Evolutionary conservation across 768 basidiomycete genomes (phyloP).

Genomic region (Russula lepida): DNA sequence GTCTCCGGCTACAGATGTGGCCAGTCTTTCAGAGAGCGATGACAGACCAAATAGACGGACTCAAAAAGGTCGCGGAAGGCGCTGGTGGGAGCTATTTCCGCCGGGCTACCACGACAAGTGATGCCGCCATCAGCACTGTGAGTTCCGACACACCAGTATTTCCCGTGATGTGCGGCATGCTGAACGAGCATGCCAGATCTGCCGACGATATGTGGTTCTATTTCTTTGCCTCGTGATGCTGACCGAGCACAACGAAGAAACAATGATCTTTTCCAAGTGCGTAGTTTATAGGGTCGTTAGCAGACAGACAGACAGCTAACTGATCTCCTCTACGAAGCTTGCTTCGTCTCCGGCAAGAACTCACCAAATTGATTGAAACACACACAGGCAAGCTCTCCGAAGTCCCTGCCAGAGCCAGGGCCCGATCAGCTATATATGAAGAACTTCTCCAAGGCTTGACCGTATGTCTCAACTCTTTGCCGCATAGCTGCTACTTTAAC

Average conservation of each 20-base stretch:
- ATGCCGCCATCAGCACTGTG: constrained; percentile 56
- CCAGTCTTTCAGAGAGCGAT: constrained; percentile 88
- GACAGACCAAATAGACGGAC: constrained; percentile 70
- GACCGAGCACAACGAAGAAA: constrained; percentile 79
- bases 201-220: constrained; percentile 65
- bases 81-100: constrained; percentile 53
- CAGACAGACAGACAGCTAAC: background rate
- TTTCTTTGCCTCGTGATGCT: constrained; percentile 80
- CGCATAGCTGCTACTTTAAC: background rate
- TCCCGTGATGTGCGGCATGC: constrained; percentile 19
- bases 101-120: constrained; percentile 54
- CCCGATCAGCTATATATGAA: constrained; percentile 68
- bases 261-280: constrained; percentile 94
- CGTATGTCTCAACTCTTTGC: constrained; percentile 37
- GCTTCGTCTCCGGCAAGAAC: constrained; percentile 74
- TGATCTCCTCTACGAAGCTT: constrained; percentile 41
- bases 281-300: constrained; percentile 20
- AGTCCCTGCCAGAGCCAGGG: constrained; percentile 50
- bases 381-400: constrained; percentile 67
- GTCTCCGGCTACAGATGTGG: constrained; percentile 81
- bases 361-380: constrained; percentile 62
- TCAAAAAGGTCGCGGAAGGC: constrained; percentile 79
- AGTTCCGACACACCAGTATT: constrained; percentile 22
- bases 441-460: constrained; percentile 65
- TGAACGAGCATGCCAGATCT: constrained; percentile 39